Conservation (phyloP, 768 basidiomycete species). For the Suillus weaverae region DNA sequence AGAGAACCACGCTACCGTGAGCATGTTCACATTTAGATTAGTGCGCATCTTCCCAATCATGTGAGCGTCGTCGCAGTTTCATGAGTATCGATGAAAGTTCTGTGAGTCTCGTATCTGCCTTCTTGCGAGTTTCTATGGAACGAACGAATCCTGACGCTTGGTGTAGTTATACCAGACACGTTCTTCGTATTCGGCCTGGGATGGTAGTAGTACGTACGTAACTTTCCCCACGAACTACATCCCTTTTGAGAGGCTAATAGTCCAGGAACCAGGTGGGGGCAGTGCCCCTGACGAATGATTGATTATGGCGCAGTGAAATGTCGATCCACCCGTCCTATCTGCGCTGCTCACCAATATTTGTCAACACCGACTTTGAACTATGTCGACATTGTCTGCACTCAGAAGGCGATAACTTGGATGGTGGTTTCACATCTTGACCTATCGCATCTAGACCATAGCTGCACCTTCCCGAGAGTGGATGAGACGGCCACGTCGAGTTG, state of each 20-base stretch:
- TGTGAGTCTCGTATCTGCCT: not conserved
- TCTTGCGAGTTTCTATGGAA: constrained; percentile 4
- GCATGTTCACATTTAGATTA: constrained; percentile 9
- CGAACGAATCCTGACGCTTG: not conserved
- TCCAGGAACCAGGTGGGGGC: not conserved
- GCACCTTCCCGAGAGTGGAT: not conserved
- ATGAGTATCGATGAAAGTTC: not conserved
- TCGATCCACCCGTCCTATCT: not conserved
- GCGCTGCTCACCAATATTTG: not conserved
- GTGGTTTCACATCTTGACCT: not conserved
- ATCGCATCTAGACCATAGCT: not conserved
- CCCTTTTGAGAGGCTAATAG: not conserved
- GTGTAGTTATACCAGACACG: not conserved
- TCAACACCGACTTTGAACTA: not conserved
- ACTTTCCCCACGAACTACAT: not conserved
- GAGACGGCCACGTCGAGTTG: not conserved
- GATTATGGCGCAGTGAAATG: not conserved
- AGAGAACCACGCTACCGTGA: constrained; percentile 12
- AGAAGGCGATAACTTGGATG: not conserved
- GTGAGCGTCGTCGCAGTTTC: constrained; percentile 1
- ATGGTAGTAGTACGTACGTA: not conserved
- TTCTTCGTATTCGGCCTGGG: not conserved
- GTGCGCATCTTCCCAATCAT: constrained; percentile 12
- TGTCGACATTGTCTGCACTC: not conserved
- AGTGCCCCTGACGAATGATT: not conserved